Conservation (phyloP, 176 grass and related monocot species). For the Aegilops tauschii region DNA sequence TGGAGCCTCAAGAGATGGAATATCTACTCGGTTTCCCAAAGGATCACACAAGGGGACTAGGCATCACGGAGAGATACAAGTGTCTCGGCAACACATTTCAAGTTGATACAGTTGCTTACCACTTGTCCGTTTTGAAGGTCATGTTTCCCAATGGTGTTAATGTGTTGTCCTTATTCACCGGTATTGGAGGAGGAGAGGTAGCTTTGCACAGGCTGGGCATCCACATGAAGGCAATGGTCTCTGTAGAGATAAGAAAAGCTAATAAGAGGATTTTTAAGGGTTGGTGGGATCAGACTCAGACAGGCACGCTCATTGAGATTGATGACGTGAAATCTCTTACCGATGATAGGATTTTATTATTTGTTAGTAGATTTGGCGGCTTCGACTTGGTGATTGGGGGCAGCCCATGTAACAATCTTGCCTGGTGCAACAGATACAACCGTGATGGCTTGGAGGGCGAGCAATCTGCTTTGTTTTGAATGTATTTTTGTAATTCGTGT, state of each 20-base stretch:
- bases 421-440: constrained; percentile 59
- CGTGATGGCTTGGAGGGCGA: constrained; percentile 38
- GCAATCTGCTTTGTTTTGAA: constrained; percentile 34
- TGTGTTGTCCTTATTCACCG: constrained; percentile 65
- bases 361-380: constrained; percentile 43
- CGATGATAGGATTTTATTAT: constrained; percentile 20
- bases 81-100: constrained; percentile 83
- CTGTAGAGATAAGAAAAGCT: constrained; percentile 60
- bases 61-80: constrained; percentile 57
- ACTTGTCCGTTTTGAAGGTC: constrained; percentile 58
- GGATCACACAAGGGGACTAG: constrained; percentile 75
- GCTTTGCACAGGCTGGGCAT: constrained; percentile 72
- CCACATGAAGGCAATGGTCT: constrained; percentile 53
- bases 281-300: constrained; percentile 84
- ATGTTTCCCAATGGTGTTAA: constrained; percentile 68
- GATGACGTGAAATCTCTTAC: constrained; percentile 44
- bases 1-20: constrained; percentile 86
- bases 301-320: constrained; percentile 52
- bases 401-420: constrained; percentile 75
- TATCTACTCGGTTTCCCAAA: constrained; percentile 65
- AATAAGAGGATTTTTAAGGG: constrained; percentile 53
- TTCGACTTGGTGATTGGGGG: constrained; percentile 81
- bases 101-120: constrained; percentile 81
- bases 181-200: constrained; percentile 91
- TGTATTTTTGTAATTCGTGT: too few species aligned